These are phyloP conservation scores for Isoetes engelmannii DNA, from an alignment of 83 land plant genomes.

Conservation along the genomic window DNA sequence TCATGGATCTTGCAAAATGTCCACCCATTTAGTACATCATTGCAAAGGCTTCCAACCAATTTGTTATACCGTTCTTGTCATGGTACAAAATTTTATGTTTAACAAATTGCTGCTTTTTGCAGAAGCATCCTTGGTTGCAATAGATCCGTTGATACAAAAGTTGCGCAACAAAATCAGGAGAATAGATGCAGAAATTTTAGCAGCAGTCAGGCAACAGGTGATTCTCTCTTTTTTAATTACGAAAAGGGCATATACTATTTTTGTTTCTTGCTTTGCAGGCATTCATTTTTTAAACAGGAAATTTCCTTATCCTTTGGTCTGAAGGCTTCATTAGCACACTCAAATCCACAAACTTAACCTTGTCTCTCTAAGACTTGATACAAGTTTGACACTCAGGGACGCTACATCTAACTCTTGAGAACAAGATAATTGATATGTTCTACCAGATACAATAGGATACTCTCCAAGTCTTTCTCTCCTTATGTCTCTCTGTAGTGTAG, in stretches of 20 bases:
- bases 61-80: background rate
- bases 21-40: background rate
- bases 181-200: slow-evolving; percentile 86
- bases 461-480: too few relatives aligned
- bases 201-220: slow-evolving; percentile 96
- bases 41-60: background rate
- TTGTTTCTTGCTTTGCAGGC: background rate
- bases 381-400: too few relatives aligned
- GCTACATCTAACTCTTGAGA: background rate
- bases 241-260: background rate
- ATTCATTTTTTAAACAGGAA: background rate
- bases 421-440: background rate
- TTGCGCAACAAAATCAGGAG: slow-evolving; percentile 78
- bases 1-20: too few relatives aligned
- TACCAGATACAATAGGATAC: background rate
- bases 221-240: slow-evolving; percentile 3
- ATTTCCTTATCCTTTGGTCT: background rate
- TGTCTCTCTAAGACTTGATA: too few relatives aligned
- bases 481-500: too few relatives aligned
- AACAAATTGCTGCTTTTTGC: slow-evolving; percentile 10
- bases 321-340: background rate
- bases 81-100: background rate
- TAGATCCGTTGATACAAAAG: slow-evolving; percentile 94
- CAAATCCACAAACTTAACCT: background rate
- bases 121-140: slow-evolving; percentile 95